Conservation (phyloP, 1,284 basidiomycete genomes). For the Chalciporus sp. region DNA sequence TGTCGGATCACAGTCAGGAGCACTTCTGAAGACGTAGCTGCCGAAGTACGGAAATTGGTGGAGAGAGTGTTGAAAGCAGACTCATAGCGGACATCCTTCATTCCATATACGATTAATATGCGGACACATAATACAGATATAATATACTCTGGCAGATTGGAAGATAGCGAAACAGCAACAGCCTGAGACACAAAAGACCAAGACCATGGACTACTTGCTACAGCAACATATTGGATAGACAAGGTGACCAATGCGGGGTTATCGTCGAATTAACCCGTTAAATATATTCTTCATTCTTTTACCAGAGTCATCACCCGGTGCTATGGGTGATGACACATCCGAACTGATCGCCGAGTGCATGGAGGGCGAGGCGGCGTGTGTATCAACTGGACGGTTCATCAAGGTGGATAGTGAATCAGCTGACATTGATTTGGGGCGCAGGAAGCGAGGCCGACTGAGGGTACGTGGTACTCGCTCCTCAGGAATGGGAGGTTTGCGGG, state of each 20-base stretch:
- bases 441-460: slow-evolving; percentile 20
- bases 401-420: slow-evolving; percentile 33
- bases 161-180: slow-evolving; percentile 3
- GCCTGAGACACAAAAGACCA: neutral
- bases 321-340: slow-evolving; percentile 5
- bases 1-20: slow-evolving; percentile 94
- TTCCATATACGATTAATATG: slow-evolving; percentile 11
- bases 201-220: neutral
- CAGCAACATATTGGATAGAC: neutral
- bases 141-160: slow-evolving; percentile 25
- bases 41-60: slow-evolving; percentile 73
- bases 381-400: slow-evolving; percentile 13
- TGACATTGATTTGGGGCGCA: slow-evolving; percentile 37
- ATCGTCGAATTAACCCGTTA: slow-evolving; percentile 36
- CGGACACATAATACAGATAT: slow-evolving; percentile 27
- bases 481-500: slow-evolving; percentile 5
- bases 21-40: slow-evolving; percentile 91
- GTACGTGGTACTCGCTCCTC: slow-evolving; percentile 24
- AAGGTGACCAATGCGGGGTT: slow-evolving; percentile 4
- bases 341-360: slow-evolving; percentile 2
- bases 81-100: slow-evolving; percentile 8
- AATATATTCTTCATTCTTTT: slow-evolving; percentile 32
- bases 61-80: slow-evolving; percentile 53
- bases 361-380: slow-evolving; percentile 7
- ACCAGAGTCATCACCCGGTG: slow-evolving; percentile 23